Percentiles rank a stretch among this genome's conserved stretches.
Conservation (phyloP, 331 rosid genomes). For the Malus hybrid region DNA sequence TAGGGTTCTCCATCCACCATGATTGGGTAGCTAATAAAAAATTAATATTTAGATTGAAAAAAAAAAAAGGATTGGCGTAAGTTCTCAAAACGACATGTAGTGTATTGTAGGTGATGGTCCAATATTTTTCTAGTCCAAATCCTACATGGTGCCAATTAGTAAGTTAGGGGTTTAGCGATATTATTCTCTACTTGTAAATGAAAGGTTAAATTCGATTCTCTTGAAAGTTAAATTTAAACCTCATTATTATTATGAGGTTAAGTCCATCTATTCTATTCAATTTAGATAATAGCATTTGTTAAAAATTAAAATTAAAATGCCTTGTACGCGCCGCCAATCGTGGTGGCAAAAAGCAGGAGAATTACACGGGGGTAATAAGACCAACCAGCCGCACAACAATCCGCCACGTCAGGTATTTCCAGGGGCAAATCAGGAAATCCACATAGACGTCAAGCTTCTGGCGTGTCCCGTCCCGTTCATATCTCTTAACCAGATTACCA, state of each 20-base stretch:
- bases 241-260: too few species aligned
- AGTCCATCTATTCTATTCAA: too few species aligned
- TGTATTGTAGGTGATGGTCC: not conserved
- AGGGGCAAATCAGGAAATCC: not conserved
- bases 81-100: not conserved
- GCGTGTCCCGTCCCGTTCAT: not conserved
- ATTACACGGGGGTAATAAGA: not conserved
- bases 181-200: too few species aligned
- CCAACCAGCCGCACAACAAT: not conserved
- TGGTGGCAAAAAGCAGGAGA: not conserved
- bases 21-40: too few species aligned
- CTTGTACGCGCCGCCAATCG: not conserved
- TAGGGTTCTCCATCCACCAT: too few species aligned
- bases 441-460: not conserved
- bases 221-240: rapidly evolving
- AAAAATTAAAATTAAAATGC: too few species aligned
- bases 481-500: not conserved
- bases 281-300: too few species aligned
- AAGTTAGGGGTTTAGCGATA: too few species aligned
- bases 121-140: not conserved
- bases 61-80: too few species aligned
- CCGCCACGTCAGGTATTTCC: not conserved
- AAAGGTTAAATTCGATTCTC: too few species aligned
- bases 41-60: too few species aligned
- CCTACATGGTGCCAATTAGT: not conserved